phyloP scores from a whole-genome alignment of 768 basidiomycete genomes.

The Pleurotus cornucopiae region DNA sequence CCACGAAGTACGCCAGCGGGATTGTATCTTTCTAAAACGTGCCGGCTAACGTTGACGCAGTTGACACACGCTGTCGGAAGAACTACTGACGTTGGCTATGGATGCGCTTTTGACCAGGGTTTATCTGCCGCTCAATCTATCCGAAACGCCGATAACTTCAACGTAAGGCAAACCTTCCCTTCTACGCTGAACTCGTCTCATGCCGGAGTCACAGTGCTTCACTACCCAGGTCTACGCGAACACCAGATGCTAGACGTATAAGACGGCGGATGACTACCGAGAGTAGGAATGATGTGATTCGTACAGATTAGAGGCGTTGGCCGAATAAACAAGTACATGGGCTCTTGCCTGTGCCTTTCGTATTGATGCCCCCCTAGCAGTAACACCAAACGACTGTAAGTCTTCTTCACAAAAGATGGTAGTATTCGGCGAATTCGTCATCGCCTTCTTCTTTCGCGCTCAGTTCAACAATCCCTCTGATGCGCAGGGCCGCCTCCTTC shows the following conservation, averaged over 20 bases:
- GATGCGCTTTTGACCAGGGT: slow-evolving; percentile 35
- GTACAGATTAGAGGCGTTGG: no score
- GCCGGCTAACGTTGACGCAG: slow-evolving; percentile 13
- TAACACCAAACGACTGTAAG: no score
- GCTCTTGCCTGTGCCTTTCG: no score
- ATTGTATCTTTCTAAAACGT: background rate
- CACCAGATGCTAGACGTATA: slow-evolving; percentile 28
- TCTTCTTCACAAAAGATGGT: slow-evolving; percentile 20
- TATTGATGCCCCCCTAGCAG: no score
- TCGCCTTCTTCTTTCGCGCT: background rate
- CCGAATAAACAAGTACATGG: no score
- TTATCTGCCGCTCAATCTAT: slow-evolving; percentile 28
- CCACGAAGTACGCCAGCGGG: slow-evolving; percentile 29
- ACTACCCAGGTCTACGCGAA: slow-evolving; percentile 39
- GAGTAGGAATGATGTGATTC: no score
- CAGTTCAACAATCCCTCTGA: background rate
- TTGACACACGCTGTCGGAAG: slow-evolving; percentile 37
- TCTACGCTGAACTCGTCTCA: background rate
- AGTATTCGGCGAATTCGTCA: background rate
- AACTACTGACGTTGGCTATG: slow-evolving; percentile 38
- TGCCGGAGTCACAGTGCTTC: slow-evolving; percentile 30
- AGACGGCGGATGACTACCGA: no score
- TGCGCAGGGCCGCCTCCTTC: background rate
- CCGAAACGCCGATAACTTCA: slow-evolving; percentile 44
- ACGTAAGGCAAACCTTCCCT: slow-evolving; percentile 23